Percentiles rank a stretch among this genome's conserved stretches.
These are phyloP conservation scores for Pachysolen tannophilus DNA, from an alignment of 805 yeast genomes.

Conservation along the genomic window DNA sequence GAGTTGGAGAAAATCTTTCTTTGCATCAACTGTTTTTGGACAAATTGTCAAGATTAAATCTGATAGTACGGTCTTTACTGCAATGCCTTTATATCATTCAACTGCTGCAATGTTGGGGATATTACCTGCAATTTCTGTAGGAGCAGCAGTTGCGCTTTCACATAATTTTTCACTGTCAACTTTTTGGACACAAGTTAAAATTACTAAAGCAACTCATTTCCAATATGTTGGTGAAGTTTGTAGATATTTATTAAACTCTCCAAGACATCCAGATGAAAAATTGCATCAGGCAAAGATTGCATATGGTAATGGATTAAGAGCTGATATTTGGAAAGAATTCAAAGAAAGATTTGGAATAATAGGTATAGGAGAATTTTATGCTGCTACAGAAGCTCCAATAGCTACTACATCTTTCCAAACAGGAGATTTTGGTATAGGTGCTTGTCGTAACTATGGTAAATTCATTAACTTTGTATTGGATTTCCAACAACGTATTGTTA, in stretches of 20 bases:
- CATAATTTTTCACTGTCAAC: slow-evolving; percentile 76
- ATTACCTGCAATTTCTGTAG: slow-evolving; percentile 48
- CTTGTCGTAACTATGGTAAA: slow-evolving; percentile 74
- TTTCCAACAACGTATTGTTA: slow-evolving; percentile 51
- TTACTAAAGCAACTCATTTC: slow-evolving; percentile 66
- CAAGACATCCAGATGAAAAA: slow-evolving; percentile 57
- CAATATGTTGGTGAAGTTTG: slow-evolving; percentile 96
- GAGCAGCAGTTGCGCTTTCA: slow-evolving; percentile 72
- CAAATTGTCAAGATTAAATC: slow-evolving; percentile 52
- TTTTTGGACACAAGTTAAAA: slow-evolving; percentile 83
- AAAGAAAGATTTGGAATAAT: slow-evolving; percentile 68
- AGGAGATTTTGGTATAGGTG: slow-evolving; percentile 80
- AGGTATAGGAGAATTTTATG: slow-evolving; percentile 85
- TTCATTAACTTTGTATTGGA: slow-evolving; percentile 43
- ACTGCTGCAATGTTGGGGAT: slow-evolving; percentile 87
- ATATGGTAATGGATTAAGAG: slow-evolving; percentile 84
- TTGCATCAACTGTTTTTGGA: slow-evolving; percentile 68
- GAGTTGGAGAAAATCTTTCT: slow-evolving; percentile 79
- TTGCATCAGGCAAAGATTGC: slow-evolving; percentile 61
- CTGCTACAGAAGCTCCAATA: slow-evolving; percentile 88
- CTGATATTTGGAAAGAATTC: slow-evolving; percentile 81
- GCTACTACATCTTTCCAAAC: slow-evolving; percentile 76
- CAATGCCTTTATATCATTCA: slow-evolving; percentile 94
- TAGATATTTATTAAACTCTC: slow-evolving; percentile 67
- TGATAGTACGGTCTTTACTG: slow-evolving; percentile 62